phyloP scores from a whole-genome alignment of 179 eudicot species.

The Gypsophila paniculata region DNA sequence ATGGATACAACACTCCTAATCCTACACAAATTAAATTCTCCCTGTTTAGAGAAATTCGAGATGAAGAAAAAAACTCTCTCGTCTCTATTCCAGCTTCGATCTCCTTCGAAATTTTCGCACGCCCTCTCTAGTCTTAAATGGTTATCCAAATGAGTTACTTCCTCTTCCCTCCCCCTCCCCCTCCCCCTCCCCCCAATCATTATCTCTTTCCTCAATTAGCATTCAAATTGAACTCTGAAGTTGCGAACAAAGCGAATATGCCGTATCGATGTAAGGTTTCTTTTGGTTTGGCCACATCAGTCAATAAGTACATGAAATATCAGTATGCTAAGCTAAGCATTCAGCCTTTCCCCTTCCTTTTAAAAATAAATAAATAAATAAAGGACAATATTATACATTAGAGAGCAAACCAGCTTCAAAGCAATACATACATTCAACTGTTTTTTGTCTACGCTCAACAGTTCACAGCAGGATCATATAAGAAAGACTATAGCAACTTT shows the following conservation, averaged over 20 bases:
- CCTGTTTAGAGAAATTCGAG: too few species aligned
- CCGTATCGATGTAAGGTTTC: too few species aligned
- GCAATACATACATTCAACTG: background rate
- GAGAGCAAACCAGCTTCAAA: background rate
- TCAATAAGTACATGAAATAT: background rate
- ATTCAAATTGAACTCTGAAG: too few species aligned
- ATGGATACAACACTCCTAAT: background rate
- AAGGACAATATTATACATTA: background rate
- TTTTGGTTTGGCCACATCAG: too few species aligned
- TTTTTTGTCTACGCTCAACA: background rate
- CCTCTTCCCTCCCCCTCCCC: background rate
- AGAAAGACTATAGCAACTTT: background rate
- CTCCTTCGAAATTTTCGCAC: background rate
- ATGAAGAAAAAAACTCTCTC: background rate
- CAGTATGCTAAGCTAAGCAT: background rate
- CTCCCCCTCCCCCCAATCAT: background rate
- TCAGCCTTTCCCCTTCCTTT: background rate
- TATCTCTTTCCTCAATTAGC: background rate
- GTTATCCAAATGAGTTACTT: too few species aligned
- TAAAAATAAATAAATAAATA: background rate
- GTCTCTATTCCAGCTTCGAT: background rate
- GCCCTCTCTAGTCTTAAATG: background rate
- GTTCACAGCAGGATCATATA: too few species aligned
- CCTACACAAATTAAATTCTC: too few species aligned
- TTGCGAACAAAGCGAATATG: too few species aligned